Conservation (phyloP, 2,329 filamentous ascomycete species). For the Beauveria sp. region DNA sequence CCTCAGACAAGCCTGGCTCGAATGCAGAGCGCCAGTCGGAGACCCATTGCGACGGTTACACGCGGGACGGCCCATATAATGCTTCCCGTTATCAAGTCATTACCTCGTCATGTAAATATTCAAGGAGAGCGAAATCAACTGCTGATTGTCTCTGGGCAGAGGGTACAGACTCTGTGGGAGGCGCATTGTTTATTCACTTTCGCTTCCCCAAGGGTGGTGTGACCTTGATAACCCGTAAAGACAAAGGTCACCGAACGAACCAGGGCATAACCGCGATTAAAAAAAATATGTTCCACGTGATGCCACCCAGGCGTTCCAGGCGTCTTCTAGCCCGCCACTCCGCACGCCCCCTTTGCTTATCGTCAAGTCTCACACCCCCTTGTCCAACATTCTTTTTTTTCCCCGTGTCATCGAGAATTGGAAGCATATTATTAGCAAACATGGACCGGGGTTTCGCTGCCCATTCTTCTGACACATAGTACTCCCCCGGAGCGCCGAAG, state of each 20-base stretch:
- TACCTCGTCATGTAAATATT: background rate
- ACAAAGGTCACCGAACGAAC: background rate
- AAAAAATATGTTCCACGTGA: constrained; percentile 1
- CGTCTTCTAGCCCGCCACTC: constrained; percentile 5
- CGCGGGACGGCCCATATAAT: background rate
- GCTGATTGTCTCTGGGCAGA: too few species aligned
- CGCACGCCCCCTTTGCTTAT: background rate
- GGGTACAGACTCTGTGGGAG: too few species aligned
- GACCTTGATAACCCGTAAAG: background rate
- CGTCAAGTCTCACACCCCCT: constrained; percentile 1
- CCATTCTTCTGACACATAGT: constrained; percentile 9
- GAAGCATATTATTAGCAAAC: background rate
- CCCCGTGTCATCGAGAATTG: background rate
- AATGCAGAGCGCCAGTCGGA: background rate
- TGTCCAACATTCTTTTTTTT: background rate
- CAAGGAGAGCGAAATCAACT: too few species aligned
- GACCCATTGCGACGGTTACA: constrained; percentile 10
- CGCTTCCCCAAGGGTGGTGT: background rate
- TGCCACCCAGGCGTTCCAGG: constrained; percentile 8
- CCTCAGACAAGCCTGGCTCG: background rate
- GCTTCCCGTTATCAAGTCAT: background rate
- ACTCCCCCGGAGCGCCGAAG: background rate
- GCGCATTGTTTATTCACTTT: too few species aligned
- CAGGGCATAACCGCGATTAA: background rate
- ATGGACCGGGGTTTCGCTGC: background rate